A percentile compares a stretch with the other conserved stretches of the same genome.
Evolutionary conservation across 2,329 filamentous ascomycete genomes (phyloP).

Genomic region (Colletotrichum magnum): DNA sequence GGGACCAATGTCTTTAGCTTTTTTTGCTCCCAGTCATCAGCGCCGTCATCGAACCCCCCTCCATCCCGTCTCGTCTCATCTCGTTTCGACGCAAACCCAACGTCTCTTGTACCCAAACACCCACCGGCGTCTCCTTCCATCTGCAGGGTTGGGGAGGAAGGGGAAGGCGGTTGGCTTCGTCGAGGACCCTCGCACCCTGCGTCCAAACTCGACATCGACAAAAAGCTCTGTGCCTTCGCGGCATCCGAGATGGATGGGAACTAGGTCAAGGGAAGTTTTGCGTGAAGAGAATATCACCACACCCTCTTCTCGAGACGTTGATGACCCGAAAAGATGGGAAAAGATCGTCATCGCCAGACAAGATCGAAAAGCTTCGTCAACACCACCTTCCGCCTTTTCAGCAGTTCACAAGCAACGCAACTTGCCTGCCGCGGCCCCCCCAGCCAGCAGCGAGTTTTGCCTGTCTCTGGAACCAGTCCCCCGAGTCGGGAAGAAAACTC

Average conservation of each 20-base stretch:
- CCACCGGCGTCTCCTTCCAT: background rate
- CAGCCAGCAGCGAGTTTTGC: too few species aligned
- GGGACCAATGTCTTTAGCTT: background rate
- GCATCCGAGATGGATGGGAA: background rate
- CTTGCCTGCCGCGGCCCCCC: too few species aligned
- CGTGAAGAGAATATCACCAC: too few species aligned
- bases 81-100: constrained; percentile 5
- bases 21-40: background rate
- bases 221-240: background rate
- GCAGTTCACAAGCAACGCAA: too few species aligned
- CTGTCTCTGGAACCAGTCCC: too few species aligned
- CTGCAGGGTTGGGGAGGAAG: too few species aligned
- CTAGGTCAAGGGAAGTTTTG: background rate
- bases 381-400: too few species aligned
- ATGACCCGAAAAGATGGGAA: too few species aligned
- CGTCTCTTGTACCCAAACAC: background rate
- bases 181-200: background rate
- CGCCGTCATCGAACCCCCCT: background rate
- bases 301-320: too few species aligned
- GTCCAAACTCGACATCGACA: background rate
- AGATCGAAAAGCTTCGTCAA: too few species aligned
- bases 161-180: background rate
- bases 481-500: too few species aligned
- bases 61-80: background rate
- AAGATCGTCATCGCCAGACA: too few species aligned